Evolutionary conservation across 2,329 filamentous ascomycete species (phyloP).

Genomic region (Pyrenochaeta sp.): DNA sequence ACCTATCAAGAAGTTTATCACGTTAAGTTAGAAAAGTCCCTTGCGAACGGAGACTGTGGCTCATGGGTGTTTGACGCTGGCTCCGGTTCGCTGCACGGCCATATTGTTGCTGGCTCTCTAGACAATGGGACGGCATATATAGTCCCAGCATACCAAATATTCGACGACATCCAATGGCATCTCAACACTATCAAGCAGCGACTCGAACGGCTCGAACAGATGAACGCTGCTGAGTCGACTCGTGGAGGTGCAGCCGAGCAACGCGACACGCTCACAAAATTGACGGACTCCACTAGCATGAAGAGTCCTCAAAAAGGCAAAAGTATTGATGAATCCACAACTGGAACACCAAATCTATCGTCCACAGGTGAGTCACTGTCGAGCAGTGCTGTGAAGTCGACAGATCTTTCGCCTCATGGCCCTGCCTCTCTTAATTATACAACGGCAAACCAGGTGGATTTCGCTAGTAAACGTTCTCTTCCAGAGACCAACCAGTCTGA

Average conservation of each 20-base stretch:
- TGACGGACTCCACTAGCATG: background rate
- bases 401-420: too few relatives aligned
- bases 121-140: slow-evolving; percentile 14
- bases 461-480: too few relatives aligned
- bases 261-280: background rate
- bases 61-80: slow-evolving; percentile 16
- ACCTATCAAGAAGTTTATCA: slow-evolving; percentile 20
- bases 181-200: background rate
- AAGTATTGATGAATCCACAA: background rate
- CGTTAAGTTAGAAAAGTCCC: slow-evolving; percentile 5
- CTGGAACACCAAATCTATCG: background rate
- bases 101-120: slow-evolving; percentile 25
- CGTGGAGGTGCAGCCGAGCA: background rate
- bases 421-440: too few relatives aligned
- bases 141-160: slow-evolving; percentile 19
- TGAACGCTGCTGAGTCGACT: background rate
- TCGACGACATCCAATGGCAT: slow-evolving; percentile 14
- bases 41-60: slow-evolving; percentile 26
- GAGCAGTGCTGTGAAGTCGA: too few relatives aligned
- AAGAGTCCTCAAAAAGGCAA: background rate
- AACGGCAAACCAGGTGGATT: too few relatives aligned
- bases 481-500: background rate
- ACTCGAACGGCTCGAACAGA: background rate
- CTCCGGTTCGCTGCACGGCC: slow-evolving; percentile 19
- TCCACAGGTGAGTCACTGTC: too few relatives aligned